phyloP scores from a whole-genome alignment of 352 stramenopile species.

The Globisporangium barbulae region DNA sequence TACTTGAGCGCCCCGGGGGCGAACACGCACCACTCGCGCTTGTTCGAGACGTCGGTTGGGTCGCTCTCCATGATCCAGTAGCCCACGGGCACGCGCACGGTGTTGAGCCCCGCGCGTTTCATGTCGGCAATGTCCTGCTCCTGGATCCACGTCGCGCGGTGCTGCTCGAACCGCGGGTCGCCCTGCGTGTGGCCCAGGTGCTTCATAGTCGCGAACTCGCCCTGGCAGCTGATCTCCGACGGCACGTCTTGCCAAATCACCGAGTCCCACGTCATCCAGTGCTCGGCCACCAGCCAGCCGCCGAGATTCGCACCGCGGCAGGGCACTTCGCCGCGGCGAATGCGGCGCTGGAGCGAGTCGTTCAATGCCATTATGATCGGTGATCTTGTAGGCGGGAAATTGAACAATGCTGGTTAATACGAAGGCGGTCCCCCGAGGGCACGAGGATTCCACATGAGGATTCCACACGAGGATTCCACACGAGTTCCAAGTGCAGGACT shows the following conservation, averaged over 20 bases:
- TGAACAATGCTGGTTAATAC: slow-evolving; percentile 1
- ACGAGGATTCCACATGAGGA: no score
- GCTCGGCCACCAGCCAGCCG: slow-evolving; percentile 82
- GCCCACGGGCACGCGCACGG: slow-evolving; percentile 74
- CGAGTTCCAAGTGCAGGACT: no score
- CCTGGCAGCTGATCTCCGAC: slow-evolving; percentile 40
- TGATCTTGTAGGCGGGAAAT: background rate
- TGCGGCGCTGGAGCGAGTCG: slow-evolving; percentile 20
- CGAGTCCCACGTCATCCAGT: slow-evolving; percentile 79
- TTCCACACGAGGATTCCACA: no score
- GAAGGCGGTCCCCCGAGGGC: background rate
- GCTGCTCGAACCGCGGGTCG: slow-evolving; percentile 61
- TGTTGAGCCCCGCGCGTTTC: slow-evolving; percentile 56
- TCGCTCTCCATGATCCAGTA: slow-evolving; percentile 72
- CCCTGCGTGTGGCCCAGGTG: slow-evolving; percentile 41
- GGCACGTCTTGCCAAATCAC: slow-evolving; percentile 81
- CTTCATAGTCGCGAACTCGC: slow-evolving; percentile 55
- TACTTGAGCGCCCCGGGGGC: slow-evolving; percentile 42
- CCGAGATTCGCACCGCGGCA: slow-evolving; percentile 79
- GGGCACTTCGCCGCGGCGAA: slow-evolving; percentile 35
- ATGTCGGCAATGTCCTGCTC: slow-evolving; percentile 71
- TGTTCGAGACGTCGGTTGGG: slow-evolving; percentile 43
- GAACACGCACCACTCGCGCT: slow-evolving; percentile 41
- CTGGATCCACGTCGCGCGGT: slow-evolving; percentile 78
- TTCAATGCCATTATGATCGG: slow-evolving; percentile 11